Conservation (phyloP, 2,329 filamentous ascomycete genomes). For the Simplicillium aogashimaense region DNA sequence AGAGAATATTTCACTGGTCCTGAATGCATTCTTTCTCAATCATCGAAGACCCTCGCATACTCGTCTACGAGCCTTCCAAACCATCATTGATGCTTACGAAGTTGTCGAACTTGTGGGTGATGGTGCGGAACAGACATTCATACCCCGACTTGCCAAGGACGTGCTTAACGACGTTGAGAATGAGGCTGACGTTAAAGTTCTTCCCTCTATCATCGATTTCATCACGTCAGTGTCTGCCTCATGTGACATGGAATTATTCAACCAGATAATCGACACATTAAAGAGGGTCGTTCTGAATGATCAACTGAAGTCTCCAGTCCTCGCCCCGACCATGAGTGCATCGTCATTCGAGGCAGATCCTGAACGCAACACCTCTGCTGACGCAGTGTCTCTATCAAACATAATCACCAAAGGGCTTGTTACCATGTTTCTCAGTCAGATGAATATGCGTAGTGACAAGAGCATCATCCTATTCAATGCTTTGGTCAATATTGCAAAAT, state of each 20-base stretch:
- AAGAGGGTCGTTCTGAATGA: constrained; percentile 39
- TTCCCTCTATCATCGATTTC: constrained; percentile 55
- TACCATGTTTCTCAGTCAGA: constrained; percentile 64
- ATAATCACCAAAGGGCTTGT: constrained; percentile 64
- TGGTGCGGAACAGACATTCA: constrained; percentile 45
- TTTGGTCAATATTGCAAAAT: constrained; percentile 53
- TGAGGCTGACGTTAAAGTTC: constrained; percentile 55
- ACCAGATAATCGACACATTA: constrained; percentile 44
- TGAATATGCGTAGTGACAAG: constrained; percentile 58
- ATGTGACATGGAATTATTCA: constrained; percentile 48
- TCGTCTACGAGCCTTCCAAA: constrained; percentile 51
- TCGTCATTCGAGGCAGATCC: constrained; percentile 12
- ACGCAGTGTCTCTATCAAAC: constrained; percentile 49
- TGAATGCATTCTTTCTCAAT: constrained; percentile 56
- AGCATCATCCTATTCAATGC: constrained; percentile 51
- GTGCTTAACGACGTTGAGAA: constrained; percentile 51
- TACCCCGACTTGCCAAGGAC: constrained; percentile 48
- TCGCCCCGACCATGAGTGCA: constrained; percentile 15
- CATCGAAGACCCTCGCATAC: constrained; percentile 49
- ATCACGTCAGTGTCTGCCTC: constrained; percentile 54
- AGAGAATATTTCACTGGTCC: constrained; percentile 47
- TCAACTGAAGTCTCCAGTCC: constrained; percentile 30
- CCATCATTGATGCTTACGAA: constrained; percentile 49
- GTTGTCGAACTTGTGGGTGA: constrained; percentile 49
- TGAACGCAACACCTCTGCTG: constrained; percentile 10